Evolutionary conservation across 495 filamentous ascomycete genomes (phyloP).

Genomic region (Aspergillus avenaceus): DNA sequence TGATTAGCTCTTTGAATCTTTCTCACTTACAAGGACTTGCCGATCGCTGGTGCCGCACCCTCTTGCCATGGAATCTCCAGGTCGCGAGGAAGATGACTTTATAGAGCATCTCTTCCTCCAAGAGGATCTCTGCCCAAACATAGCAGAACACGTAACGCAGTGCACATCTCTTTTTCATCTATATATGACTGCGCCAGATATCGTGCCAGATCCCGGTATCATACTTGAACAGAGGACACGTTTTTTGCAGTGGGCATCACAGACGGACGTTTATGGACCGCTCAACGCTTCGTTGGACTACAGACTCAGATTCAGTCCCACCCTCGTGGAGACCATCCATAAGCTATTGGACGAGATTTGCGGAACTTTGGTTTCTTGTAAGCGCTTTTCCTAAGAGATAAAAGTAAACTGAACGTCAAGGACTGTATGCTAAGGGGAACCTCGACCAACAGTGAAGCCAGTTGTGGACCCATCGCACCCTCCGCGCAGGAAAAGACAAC

Average conservation of each 20-base stretch:
- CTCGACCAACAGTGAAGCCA: conserved; percentile 26
- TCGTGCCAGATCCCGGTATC: conserved; percentile 28
- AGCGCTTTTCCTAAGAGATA: conserved; percentile 12
- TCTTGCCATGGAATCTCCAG: conserved; percentile 15
- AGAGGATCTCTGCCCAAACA: conserved; percentile 26
- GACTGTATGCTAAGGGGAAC: conserved; percentile 15
- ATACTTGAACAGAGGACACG: conserved; percentile 31
- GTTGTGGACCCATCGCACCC: conserved; percentile 17
- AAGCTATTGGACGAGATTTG: conserved; percentile 26
- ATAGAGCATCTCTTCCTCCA: conserved; percentile 30
- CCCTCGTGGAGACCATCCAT: conserved; percentile 25
- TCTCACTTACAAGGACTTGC: conserved; percentile 10
- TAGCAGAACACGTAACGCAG: conserved; percentile 28
- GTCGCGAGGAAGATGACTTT: conserved; percentile 15
- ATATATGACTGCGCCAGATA: conserved; percentile 20
- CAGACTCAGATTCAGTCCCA: conserved; percentile 30
- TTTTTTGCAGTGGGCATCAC: conserved; percentile 28
- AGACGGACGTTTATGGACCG: conserved; percentile 32
- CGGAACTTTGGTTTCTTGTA: conserved; percentile 21
- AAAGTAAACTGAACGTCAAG: background rate
- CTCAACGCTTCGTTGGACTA: conserved; percentile 32
- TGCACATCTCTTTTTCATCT: conserved; percentile 22
- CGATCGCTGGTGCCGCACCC: conserved; percentile 1
- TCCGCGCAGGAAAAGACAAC: conserved; percentile 26
- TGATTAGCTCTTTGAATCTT: conserved; percentile 9